These are phyloP conservation scores for Penicillium crustosum DNA, from an alignment of 2,329 filamentous ascomycete species.

Conservation along the genomic window DNA sequence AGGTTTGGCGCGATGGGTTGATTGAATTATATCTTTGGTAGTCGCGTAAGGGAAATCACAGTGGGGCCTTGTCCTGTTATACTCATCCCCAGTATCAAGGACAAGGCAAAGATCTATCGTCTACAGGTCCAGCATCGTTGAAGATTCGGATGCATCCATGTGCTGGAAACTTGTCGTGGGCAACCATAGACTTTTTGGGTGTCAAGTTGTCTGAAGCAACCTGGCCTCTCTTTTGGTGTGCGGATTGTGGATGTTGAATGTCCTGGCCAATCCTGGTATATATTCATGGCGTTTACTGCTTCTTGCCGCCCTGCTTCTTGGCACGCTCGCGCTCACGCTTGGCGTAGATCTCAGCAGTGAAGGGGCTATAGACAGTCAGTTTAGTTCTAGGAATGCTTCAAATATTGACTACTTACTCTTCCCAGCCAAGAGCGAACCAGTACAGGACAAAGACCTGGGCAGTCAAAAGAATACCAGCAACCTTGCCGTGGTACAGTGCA, in stretches of 20 bases:
- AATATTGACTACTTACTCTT: conserved; percentile 60
- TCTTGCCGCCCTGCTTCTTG: conserved; percentile 42
- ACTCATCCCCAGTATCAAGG: conserved; percentile 6
- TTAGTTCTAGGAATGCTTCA: not conserved
- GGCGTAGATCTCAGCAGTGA: conserved; percentile 88
- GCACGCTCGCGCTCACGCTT: conserved; percentile 57
- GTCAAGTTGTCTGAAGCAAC: conserved; percentile 1
- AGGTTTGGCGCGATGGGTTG: conserved; percentile 23
- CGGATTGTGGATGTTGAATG: conserved; percentile 34
- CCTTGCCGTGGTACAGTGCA: conserved; percentile 80
- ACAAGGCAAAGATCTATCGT: conserved; percentile 22
- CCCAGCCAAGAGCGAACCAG: conserved; percentile 75
- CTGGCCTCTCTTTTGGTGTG: conserved; percentile 10
- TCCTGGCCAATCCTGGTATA: conserved; percentile 23
- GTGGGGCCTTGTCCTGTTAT: conserved; percentile 5
- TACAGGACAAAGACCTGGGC: conserved; percentile 75
- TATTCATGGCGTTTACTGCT: conserved; percentile 30
- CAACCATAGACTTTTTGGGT: conserved; percentile 2
- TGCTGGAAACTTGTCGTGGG: conserved; percentile 14
- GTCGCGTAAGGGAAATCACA: conserved; percentile 25
- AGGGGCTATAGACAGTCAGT: conserved; percentile 57
- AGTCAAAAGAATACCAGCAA: conserved; percentile 78
- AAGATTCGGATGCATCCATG: conserved; percentile 25
- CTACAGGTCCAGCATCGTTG: conserved; percentile 31
- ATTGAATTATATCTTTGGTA: conserved; percentile 9